Evolutionary conservation across 1,284 basidiomycete species (phyloP), one percentile per base, ranked within the genome.

Genomic region (Albatrellus sp.): DNA sequence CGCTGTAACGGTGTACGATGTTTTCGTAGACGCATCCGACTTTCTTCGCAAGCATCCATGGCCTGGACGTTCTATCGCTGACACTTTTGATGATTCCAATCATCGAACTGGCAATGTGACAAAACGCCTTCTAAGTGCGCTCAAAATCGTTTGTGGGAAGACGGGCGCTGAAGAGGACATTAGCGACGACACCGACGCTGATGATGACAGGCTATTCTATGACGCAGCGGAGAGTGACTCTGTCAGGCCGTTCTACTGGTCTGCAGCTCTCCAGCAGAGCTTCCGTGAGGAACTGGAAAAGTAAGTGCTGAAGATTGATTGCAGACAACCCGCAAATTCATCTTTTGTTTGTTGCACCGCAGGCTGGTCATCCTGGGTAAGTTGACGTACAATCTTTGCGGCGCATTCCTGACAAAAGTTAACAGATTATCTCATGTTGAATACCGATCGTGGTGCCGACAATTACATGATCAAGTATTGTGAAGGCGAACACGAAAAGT

Each of bases 401-500:
- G 16, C 45, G 16, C 41, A 20, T 37, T 28, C 37, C 37, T 10
- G 17, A 45, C 42, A 28, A 34, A 32, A 43, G 9, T 29, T 46
- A 24, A 6, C 57, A 79, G 90, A 91, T 62, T 90, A 83, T 61
- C 70, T 92, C 38, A 91, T 91, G 86, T 75, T 87, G 46, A 90
- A 90, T 60, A 91, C 89, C 10, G 87, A 86, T 54, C 76, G 82
- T 43, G 84, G 79, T 33, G 79, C 82, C 2, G 87, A 90, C 66
- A 88, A 89, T 59, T 89, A 85, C 61, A 90, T 90, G 86, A 85
- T 89, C 63, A 87, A 86, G 60, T 86, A 79, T 57, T 88, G 85
- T 58, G 80, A 85, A 61, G 78, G 72, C 44, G 76, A 77, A 43
- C 77, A 84, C 48, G 78, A 86, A 57, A 82, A 82, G 55, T 64